phyloP scores from a whole-genome alignment of 2,329 filamentous ascomycete genomes.

The Reticulascus tulasneorum region DNA sequence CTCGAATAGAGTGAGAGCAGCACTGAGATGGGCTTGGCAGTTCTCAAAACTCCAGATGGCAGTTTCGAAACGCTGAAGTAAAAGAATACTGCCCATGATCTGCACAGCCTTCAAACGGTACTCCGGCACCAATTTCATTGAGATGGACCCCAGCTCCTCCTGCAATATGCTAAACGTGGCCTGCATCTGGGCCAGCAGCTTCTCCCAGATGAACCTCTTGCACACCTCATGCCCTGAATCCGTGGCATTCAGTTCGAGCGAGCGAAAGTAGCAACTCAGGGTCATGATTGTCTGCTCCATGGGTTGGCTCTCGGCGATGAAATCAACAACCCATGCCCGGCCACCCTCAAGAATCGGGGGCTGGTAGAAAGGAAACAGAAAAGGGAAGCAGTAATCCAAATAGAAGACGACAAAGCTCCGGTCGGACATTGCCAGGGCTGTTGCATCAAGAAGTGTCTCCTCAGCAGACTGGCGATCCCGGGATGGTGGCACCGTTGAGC shows the following conservation, averaged over 20 bases:
- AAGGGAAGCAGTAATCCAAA: conserved; percentile 58
- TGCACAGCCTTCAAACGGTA: conserved; percentile 28
- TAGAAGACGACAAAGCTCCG: conserved; percentile 52
- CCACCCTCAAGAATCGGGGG: conserved; percentile 53
- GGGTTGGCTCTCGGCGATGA: conserved; percentile 52
- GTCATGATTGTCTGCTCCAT: conserved; percentile 55
- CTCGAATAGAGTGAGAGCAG: conserved; percentile 43
- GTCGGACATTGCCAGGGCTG: no score
- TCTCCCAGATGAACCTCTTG: conserved; percentile 27
- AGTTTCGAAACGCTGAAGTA: no score
- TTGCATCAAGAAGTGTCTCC: no score
- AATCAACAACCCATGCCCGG: conserved; percentile 55
- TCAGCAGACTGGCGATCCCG: no score
- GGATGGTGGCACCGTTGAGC: no score
- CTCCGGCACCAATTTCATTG: conserved; percentile 23
- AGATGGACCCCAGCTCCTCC: conserved; percentile 32
- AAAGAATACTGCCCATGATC: conserved; percentile 47
- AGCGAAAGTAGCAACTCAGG: conserved; percentile 54
- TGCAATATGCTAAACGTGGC: conserved; percentile 39
- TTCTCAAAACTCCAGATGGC: conserved; percentile 39
- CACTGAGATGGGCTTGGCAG: conserved; percentile 46
- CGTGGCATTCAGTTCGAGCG: conserved; percentile 36
- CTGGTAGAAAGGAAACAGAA: conserved; percentile 60
- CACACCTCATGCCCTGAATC: no score
- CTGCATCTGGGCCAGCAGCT: conserved; percentile 37